Conservation (phyloP, 768 basidiomycete genomes). For the Lactarius evosmus region DNA sequence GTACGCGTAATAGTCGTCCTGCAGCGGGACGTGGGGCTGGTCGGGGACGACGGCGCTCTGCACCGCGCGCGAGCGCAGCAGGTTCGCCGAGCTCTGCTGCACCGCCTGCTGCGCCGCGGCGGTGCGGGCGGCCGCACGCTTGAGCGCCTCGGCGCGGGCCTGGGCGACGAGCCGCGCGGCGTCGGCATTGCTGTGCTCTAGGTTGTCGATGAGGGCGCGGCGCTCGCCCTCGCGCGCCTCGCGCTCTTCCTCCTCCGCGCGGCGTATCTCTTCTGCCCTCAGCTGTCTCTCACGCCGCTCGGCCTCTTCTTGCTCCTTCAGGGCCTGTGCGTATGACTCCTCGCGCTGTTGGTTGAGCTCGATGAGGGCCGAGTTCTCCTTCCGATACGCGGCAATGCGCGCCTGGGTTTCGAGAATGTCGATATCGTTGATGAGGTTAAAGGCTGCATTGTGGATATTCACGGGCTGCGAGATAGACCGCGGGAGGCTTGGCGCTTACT, state of each 20-base stretch:
- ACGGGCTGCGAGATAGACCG: constrained; percentile 26
- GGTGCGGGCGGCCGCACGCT: constrained; percentile 56
- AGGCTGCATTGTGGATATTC: constrained; percentile 44
- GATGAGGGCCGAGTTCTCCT: constrained; percentile 78
- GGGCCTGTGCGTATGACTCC: constrained; percentile 65
- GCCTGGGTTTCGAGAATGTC: constrained; percentile 79
- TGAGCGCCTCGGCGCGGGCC: constrained; percentile 60
- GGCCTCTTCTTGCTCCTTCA: constrained; percentile 79
- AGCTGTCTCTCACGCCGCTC: constrained; percentile 68
- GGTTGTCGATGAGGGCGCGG: constrained; percentile 73
- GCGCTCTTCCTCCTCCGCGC: constrained; percentile 72
- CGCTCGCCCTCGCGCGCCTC: constrained; percentile 69
- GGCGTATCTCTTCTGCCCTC: constrained; percentile 61
- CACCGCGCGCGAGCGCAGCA: constrained; percentile 60
- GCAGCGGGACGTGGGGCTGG: constrained; percentile 73
- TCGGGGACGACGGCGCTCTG: constrained; percentile 69
- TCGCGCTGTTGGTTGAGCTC: constrained; percentile 82
- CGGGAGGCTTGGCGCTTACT: constrained; percentile 43
- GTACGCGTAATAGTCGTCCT: constrained; percentile 74
- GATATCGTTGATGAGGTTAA: constrained; percentile 91
- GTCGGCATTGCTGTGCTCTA: constrained; percentile 73
- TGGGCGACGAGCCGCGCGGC: constrained; percentile 68
- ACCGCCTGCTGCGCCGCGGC: constrained; percentile 32
- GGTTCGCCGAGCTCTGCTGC: constrained; percentile 34
- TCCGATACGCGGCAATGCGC: constrained; percentile 72